Evolutionary conservation across 768 basidiomycete genomes (phyloP).

Genomic region (Holtermanniella nyarrowii): DNA sequence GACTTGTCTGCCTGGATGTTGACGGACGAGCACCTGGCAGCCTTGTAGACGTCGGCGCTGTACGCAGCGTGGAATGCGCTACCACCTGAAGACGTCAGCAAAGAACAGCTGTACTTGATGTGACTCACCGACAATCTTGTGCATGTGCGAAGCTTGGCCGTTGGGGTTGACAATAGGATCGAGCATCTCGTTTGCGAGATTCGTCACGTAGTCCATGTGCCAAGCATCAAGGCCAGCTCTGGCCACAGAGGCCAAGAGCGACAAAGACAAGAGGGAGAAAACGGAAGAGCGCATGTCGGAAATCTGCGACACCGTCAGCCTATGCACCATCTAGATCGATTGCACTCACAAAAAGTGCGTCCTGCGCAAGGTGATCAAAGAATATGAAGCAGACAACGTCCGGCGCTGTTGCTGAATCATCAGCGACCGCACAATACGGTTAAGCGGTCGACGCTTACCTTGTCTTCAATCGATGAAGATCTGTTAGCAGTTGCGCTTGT

Average conservation of each 20-base stretch:
- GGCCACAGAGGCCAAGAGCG: not conserved
- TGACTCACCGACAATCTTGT: conserved; percentile 26
- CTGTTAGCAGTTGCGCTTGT: too few species aligned
- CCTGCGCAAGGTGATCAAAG: too few species aligned
- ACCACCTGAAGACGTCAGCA: conserved; percentile 7
- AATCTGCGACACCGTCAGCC: too few species aligned
- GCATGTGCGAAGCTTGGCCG: conserved; percentile 23
- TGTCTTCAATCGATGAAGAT: too few species aligned
- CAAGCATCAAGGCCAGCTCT: conserved; percentile 4
- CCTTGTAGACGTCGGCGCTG: conserved; percentile 17
- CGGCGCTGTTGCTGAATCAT: too few species aligned
- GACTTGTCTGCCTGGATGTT: conserved; percentile 31
- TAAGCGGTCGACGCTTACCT: too few species aligned
- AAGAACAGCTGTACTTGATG: not conserved
- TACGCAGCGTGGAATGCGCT: conserved; percentile 27
- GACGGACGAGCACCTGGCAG: conserved; percentile 24
- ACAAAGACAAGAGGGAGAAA: not conserved
- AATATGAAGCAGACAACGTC: too few species aligned
- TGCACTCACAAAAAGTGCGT: too few species aligned
- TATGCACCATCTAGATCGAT: too few species aligned
- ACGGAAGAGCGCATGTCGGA: not conserved
- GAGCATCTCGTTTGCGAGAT: conserved; percentile 26
- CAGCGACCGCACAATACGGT: too few species aligned
- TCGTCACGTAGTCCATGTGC: conserved; percentile 18
- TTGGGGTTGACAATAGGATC: conserved; percentile 35